phyloP scores from a whole-genome alignment of 495 filamentous ascomycete species.

The Trichoderma orchidacearum region DNA sequence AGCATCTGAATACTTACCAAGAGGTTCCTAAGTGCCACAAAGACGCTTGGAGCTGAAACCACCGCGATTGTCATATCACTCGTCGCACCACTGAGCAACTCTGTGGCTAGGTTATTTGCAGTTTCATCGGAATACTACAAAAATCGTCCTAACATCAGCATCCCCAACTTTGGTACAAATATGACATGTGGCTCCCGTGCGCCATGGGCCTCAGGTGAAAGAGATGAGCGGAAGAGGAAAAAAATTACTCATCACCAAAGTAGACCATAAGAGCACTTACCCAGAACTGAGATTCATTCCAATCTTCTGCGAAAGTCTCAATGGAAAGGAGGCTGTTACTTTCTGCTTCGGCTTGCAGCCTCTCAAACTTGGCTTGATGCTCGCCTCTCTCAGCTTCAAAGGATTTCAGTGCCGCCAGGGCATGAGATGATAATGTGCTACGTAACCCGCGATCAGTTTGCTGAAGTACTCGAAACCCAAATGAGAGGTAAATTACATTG shows the following conservation, averaged over 20 bases:
- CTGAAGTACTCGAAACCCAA: background rate
- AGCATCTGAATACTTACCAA: conserved; percentile 27
- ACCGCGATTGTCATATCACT: conserved; percentile 45
- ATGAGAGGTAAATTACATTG: conserved; percentile 17
- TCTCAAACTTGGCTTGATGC: conserved; percentile 48
- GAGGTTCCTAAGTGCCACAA: conserved; percentile 58
- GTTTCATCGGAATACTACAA: conserved; percentile 57
- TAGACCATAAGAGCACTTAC: too few relatives aligned
- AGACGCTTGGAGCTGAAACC: conserved; percentile 63
- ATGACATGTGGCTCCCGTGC: too few relatives aligned
- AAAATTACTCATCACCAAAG: too few relatives aligned
- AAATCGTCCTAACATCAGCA: conserved; percentile 2
- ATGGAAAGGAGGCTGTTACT: conserved; percentile 41
- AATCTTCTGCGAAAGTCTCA: conserved; percentile 64
- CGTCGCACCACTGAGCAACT: conserved; percentile 44
- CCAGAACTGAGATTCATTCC: conserved; percentile 75
- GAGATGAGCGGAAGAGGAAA: too few relatives aligned
- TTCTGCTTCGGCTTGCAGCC: conserved; percentile 35
- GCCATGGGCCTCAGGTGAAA: too few relatives aligned
- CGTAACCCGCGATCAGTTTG: background rate
- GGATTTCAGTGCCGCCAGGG: conserved; percentile 48
- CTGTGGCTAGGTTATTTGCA: conserved; percentile 42
- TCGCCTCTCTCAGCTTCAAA: conserved; percentile 59
- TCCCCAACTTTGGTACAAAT: too few relatives aligned
- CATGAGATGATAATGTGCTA: conserved; percentile 42